Evolutionary conservation across 2,329 filamentous ascomycete genomes (phyloP).

Genomic region (Aspergillus brunneoviolaceus): DNA sequence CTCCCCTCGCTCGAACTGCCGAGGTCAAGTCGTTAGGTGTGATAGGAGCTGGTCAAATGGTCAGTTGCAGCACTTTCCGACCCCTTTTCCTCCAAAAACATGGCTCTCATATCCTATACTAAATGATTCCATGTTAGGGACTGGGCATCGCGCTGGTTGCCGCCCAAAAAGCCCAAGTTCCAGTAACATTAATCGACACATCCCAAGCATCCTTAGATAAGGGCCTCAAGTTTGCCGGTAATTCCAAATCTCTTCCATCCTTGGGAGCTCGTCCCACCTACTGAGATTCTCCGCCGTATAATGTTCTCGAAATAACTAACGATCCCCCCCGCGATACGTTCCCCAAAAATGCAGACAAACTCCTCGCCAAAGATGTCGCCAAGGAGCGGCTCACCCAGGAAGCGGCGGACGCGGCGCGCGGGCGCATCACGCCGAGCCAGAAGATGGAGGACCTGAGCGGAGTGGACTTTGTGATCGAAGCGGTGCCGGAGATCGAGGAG

Average conservation of each 20-base stretch:
- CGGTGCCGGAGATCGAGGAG: constrained; percentile 85
- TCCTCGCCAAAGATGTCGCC: constrained; percentile 86
- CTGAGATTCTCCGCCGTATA: no score
- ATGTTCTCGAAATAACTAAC: background rate
- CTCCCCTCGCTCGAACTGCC: constrained; percentile 59
- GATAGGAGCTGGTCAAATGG: constrained; percentile 94
- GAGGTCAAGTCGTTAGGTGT: constrained; percentile 88
- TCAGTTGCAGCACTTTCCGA: constrained; percentile 43
- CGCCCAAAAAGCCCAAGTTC: constrained; percentile 76
- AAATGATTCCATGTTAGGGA: constrained; percentile 58
- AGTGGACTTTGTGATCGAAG: constrained; percentile 98
- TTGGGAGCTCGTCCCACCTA: background rate
- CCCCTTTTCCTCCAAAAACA: no score
- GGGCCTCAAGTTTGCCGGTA: constrained; percentile 84
- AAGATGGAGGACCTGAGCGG: constrained; percentile 73
- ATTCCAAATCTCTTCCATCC: background rate
- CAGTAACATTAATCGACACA: constrained; percentile 81
- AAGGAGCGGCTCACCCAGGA: constrained; percentile 83
- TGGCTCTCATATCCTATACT: background rate
- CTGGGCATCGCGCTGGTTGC: constrained; percentile 94
- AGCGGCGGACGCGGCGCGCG: constrained; percentile 71
- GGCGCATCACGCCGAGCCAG: constrained; percentile 67
- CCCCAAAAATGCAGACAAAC: constrained; percentile 66
- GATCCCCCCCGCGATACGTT: background rate
- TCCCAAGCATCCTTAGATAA: constrained; percentile 84